Evolutionary conservation across 352 stramenopile genomes (phyloP).

Genomic region (Pythium phragmitis): DNA sequence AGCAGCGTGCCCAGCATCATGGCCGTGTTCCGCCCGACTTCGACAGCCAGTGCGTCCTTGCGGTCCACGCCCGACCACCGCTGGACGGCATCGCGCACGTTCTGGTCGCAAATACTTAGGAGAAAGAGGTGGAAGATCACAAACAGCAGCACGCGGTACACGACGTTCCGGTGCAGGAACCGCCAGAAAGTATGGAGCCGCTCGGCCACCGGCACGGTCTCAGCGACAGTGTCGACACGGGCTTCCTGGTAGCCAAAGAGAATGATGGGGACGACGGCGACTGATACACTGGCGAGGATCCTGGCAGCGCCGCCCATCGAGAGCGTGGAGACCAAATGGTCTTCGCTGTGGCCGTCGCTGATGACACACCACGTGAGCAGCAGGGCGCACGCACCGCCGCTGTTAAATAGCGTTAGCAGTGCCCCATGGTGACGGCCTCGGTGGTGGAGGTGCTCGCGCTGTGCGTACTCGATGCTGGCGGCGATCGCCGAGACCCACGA

Average conservation of each 20-base stretch:
- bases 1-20: conserved; percentile 34
- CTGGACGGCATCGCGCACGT: conserved; percentile 34
- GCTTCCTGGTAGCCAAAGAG: conserved; percentile 11
- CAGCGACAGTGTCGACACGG: conserved; percentile 25
- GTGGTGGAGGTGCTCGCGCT: conserved; percentile 26
- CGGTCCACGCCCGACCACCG: conserved; percentile 37
- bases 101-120: conserved; percentile 37
- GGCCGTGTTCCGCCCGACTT: conserved; percentile 29
- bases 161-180: conserved; percentile 52
- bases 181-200: conserved; percentile 43
- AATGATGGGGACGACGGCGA: conserved; percentile 30
- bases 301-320: conserved; percentile 11
- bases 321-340: conserved; percentile 14
- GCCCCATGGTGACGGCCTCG: conserved; percentile 24
- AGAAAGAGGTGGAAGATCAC: conserved; percentile 39
- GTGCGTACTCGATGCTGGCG: conserved; percentile 26
- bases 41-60: conserved; percentile 16
- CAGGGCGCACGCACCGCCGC: conserved; percentile 3
- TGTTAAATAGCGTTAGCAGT: conserved; percentile 14
- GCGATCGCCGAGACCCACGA: conserved; percentile 21
- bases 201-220: background rate
- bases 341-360: background rate
- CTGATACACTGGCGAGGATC: conserved; percentile 9
- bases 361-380: conserved; percentile 1
- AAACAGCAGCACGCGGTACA: conserved; percentile 54